Evolutionary conservation across 1,139 yeast genomes (phyloP).

Genomic region (Hanseniaspora uvarum): DNA sequence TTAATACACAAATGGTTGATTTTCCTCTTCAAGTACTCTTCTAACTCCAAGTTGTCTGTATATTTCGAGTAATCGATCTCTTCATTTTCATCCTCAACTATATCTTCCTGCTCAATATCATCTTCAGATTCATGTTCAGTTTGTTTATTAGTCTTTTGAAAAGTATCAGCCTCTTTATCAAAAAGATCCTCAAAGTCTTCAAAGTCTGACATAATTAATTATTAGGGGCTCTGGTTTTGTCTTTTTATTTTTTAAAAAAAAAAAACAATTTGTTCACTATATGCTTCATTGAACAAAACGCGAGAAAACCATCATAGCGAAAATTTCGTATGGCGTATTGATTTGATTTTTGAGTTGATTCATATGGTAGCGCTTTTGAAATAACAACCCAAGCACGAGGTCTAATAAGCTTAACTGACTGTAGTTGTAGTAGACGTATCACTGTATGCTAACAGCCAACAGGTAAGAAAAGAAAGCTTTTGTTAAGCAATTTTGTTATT

Average conservation of each 20-base stretch:
- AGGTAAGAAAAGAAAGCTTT: too few relatives aligned
- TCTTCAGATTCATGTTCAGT: not conserved
- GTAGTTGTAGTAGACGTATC: too few relatives aligned
- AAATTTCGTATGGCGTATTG: not conserved
- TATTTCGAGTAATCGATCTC: not conserved
- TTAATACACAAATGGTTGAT: conserved; percentile 11
- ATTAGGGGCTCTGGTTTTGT: not conserved
- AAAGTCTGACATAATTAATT: conserved; percentile 9
- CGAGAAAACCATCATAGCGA: not conserved
- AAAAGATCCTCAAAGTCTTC: conserved; percentile 15
- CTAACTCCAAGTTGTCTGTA: conserved; percentile 4
- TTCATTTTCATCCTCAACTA: not conserved
- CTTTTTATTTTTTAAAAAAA: not conserved
- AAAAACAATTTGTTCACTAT: not conserved
- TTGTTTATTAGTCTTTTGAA: not conserved
- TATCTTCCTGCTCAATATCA: not conserved
- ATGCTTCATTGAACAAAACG: not conserved
- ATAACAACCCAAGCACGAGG: not conserved
- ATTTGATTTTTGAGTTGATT: not conserved
- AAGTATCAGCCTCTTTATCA: conserved; percentile 15
- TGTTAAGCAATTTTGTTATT: too few relatives aligned
- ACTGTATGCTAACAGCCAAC: too few relatives aligned
- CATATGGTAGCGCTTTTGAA: not conserved
- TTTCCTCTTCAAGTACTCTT: conserved; percentile 13
- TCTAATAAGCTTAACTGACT: too few relatives aligned